Percentiles rank a stretch among this genome's conserved stretches.
phyloP scores from a whole-genome alignment of 495 filamentous ascomycete species.

The Aspergillus panamensis region DNA sequence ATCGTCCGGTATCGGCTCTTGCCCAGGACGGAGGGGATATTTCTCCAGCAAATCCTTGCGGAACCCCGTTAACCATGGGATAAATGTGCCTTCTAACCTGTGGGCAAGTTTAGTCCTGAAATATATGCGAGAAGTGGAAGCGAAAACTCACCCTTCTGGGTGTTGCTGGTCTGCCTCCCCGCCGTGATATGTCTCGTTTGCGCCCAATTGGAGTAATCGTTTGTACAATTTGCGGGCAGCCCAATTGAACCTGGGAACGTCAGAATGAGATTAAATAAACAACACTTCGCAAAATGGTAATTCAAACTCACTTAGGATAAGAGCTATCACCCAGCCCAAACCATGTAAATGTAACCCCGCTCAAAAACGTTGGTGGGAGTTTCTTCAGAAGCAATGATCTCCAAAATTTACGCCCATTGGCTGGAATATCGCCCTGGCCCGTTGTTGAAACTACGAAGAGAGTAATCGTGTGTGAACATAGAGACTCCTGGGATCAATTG shows the following conservation, averaged over 20 bases:
- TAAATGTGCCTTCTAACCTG: constrained; percentile 77
- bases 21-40: constrained; percentile 64
- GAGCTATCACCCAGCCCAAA: constrained; percentile 95
- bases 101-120: constrained; percentile 14
- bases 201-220: constrained; percentile 81
- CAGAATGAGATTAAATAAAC: constrained; percentile 8
- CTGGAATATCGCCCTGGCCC: constrained; percentile 88
- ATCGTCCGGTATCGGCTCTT: constrained; percentile 70
- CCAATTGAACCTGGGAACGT: constrained; percentile 75
- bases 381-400: constrained; percentile 73
- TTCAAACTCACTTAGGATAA: constrained; percentile 68
- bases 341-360: constrained; percentile 64
- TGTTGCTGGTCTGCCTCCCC: constrained; percentile 93
- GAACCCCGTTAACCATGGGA: constrained; percentile 71
- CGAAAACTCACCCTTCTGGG: constrained; percentile 67
- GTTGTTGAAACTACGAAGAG: constrained; percentile 87
- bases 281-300: background rate
- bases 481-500: constrained; percentile 31
- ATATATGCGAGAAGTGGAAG: constrained; percentile 21
- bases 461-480: constrained; percentile 56
- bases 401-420: constrained; percentile 80
- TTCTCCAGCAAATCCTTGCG: constrained; percentile 57
- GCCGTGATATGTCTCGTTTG: constrained; percentile 66
- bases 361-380: constrained; percentile 66
- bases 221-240: constrained; percentile 84